phyloP scores from a whole-genome alignment of 257 asterid genomes.

The Nicotiana otophora region DNA sequence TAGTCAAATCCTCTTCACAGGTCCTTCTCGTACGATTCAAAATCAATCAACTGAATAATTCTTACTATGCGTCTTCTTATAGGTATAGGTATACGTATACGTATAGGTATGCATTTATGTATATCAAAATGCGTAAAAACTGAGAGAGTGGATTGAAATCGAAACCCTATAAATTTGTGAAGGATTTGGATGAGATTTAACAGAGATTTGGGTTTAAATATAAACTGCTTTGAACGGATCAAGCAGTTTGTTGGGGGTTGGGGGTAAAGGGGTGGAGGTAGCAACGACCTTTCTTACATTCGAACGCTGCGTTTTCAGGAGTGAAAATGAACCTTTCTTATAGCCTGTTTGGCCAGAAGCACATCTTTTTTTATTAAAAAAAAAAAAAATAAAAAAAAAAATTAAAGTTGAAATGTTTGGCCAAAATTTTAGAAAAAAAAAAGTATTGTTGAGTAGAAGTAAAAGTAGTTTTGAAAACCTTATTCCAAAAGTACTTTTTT shows the following conservation, averaged over 20 bases:
- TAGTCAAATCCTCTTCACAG: background rate
- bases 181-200: constrained; percentile 6
- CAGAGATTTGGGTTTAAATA: constrained; percentile 3
- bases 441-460: no score
- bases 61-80: background rate
- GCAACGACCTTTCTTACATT: background rate
- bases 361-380: no score
- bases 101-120: background rate
- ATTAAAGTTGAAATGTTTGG: no score
- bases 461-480: no score
- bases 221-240: background rate
- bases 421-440: no score
- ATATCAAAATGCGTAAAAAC: background rate
- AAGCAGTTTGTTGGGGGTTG: background rate
- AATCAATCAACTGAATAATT: background rate
- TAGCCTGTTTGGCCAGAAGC: no score
- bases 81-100: no score
- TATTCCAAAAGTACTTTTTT: no score
- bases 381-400: no score
- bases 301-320: no score
- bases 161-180: background rate
- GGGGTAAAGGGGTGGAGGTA: background rate
- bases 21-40: background rate
- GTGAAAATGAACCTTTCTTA: no score
- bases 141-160: background rate